Evolutionary conservation across 2,329 filamentous ascomycete genomes (phyloP).

Genomic region (Stagonosporopsis cucurbitacearum): DNA sequence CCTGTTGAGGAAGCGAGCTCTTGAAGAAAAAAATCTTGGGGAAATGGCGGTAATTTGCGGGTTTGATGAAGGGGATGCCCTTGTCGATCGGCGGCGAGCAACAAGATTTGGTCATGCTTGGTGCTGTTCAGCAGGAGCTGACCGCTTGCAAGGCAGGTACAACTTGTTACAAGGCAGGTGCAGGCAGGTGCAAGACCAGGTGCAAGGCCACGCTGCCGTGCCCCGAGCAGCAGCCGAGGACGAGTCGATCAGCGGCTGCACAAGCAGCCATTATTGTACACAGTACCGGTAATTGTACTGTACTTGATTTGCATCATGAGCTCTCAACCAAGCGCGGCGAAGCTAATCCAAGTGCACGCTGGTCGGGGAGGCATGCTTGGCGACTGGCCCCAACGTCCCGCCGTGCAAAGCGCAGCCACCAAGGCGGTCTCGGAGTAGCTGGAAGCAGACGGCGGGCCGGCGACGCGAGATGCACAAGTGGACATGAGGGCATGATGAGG

Average conservation of each 20-base stretch:
- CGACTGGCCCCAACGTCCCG: constrained; percentile 22
- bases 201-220: constrained; percentile 18
- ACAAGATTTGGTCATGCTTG: constrained; percentile 18
- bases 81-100: constrained; percentile 15
- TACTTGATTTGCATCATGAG: constrained; percentile 9
- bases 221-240: neutral
- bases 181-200: too few species aligned
- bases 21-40: constrained; percentile 3
- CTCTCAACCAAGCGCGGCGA: constrained; percentile 17
- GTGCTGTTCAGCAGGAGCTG: constrained; percentile 3
- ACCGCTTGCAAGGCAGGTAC: constrained; percentile 7
- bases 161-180: too few species aligned
- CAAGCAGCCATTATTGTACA: constrained; percentile 17
- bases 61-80: constrained; percentile 18
- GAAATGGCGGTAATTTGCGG: constrained; percentile 20
- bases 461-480: constrained; percentile 33
- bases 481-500: constrained; percentile 40
- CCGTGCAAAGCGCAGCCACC: constrained; percentile 15
- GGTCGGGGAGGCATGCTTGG: constrained; percentile 18
- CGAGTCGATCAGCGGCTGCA: constrained; percentile 21
- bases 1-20: constrained; percentile 2
- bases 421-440: constrained; percentile 12
- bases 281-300: too few species aligned
- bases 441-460: constrained; percentile 28
- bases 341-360: constrained; percentile 25